These are phyloP conservation scores for Trichoderma sp. DNA, from an alignment of 2,329 filamentous ascomycete genomes.

Conservation along the genomic window DNA sequence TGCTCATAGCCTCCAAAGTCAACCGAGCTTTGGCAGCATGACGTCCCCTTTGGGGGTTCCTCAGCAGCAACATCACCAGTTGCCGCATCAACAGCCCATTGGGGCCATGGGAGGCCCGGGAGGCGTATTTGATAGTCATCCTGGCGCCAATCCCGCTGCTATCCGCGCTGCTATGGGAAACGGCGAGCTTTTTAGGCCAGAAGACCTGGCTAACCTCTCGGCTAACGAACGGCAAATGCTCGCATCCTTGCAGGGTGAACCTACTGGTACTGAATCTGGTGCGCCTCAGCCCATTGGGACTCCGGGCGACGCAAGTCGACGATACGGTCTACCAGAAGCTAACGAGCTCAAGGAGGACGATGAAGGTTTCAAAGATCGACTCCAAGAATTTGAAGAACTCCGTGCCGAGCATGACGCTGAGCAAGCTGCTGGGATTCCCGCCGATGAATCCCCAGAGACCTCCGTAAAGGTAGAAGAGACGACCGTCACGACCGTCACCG, in stretches of 20 bases:
- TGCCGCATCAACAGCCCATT: conserved; percentile 53
- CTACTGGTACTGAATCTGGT: conserved; percentile 32
- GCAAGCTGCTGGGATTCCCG: conserved; percentile 39
- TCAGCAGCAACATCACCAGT: conserved; percentile 39
- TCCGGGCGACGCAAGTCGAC: conserved; percentile 43
- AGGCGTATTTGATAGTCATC: conserved; percentile 71
- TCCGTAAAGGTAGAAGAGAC: conserved; percentile 12
- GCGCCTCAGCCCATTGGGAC: conserved; percentile 47
- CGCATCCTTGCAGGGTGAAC: conserved; percentile 42
- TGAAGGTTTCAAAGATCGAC: conserved; percentile 68
- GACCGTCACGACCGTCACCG: conserved; percentile 9
- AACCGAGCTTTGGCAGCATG: conserved; percentile 95
- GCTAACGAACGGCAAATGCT: conserved; percentile 58
- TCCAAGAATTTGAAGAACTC: conserved; percentile 82
- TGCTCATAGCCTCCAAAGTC: conserved; percentile 92
- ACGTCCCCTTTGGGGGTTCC: conserved; percentile 75
- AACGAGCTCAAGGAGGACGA: conserved; percentile 58
- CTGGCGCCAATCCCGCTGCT: conserved; percentile 36
- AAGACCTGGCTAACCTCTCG: conserved; percentile 71
- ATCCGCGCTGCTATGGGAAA: conserved; percentile 39
- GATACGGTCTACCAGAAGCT: conserved; percentile 53
- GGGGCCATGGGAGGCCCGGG: conserved; percentile 61
- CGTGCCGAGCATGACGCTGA: conserved; percentile 71
- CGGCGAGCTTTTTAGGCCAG: conserved; percentile 65
- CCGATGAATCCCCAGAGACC: conserved; percentile 27